These are phyloP conservation scores for Tuber indicum DNA, from an alignment of 495 filamentous ascomycete species.

Conservation along the genomic window DNA sequence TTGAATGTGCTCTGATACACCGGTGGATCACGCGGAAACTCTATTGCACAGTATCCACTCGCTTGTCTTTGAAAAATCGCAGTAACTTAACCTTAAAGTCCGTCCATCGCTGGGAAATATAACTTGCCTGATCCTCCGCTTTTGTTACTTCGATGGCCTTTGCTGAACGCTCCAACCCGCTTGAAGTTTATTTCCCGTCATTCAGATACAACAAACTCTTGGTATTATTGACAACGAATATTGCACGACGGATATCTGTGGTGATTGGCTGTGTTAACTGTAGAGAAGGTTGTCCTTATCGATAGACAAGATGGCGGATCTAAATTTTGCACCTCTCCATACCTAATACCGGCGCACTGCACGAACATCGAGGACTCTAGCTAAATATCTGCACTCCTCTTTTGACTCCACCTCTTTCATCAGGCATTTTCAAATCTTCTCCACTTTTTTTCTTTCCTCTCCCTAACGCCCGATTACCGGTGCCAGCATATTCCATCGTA, in stretches of 20 bases:
- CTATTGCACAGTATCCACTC: neutral
- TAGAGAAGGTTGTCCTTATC: neutral
- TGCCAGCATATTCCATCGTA: neutral
- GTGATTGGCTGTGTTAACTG: neutral
- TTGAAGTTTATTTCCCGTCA: neutral
- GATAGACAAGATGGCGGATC: slow-evolving; percentile 1
- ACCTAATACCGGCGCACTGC: neutral
- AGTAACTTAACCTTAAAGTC: neutral
- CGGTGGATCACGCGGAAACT: neutral
- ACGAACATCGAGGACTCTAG: neutral
- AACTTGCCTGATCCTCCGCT: neutral
- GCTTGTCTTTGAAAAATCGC: neutral
- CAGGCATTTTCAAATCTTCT: neutral
- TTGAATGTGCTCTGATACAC: neutral
- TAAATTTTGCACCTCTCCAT: neutral
- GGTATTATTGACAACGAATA: slow-evolving; percentile 3
- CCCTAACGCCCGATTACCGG: neutral
- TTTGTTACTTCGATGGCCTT: neutral
- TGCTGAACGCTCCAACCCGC: neutral
- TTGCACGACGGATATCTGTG: neutral
- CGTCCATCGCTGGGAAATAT: neutral
- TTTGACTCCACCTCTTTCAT: neutral
- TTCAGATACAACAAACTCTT: neutral
- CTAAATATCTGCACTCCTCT: neutral
- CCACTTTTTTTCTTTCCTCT: neutral